Percentiles rank a stretch among this genome's conserved stretches.
Conservation (phyloP, 768 basidiomycete species). For the Hortiboletus flavorubellus region DNA sequence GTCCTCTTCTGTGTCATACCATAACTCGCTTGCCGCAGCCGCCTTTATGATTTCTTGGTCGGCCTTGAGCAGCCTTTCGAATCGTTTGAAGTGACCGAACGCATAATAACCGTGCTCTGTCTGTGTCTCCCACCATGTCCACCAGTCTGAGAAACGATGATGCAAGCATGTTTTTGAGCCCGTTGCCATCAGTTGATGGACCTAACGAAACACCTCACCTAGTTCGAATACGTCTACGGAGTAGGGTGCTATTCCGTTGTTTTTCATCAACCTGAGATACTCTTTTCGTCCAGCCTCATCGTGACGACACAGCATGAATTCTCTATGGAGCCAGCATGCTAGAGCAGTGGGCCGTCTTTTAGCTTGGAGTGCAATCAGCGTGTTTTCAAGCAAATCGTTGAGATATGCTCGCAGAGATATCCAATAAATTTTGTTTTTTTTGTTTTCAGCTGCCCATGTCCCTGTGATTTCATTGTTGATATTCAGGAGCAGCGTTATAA, state of each 20-base stretch:
- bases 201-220: background rate
- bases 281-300: background rate
- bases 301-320: slow-evolving; percentile 6
- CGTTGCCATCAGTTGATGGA: too few relatives aligned
- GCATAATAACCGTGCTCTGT: background rate
- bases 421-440: slow-evolving; percentile 2
- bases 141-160: background rate
- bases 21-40: background rate
- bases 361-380: background rate
- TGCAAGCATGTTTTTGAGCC: too few relatives aligned
- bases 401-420: background rate
- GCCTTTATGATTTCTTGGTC: background rate
- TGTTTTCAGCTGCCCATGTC: background rate
- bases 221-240: background rate
- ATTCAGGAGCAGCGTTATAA: background rate
- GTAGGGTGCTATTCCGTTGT: background rate
- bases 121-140: background rate
- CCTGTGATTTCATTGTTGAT: background rate
- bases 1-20: background rate
- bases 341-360: background rate
- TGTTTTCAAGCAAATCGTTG: background rate
- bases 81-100: background rate
- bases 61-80: background rate
- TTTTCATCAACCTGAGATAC: background rate
- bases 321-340: slow-evolving; percentile 2